Base-by-base conservation (phyloP, 768 basidiomycete species). In the Plicaturopsis crispa region DNA sequence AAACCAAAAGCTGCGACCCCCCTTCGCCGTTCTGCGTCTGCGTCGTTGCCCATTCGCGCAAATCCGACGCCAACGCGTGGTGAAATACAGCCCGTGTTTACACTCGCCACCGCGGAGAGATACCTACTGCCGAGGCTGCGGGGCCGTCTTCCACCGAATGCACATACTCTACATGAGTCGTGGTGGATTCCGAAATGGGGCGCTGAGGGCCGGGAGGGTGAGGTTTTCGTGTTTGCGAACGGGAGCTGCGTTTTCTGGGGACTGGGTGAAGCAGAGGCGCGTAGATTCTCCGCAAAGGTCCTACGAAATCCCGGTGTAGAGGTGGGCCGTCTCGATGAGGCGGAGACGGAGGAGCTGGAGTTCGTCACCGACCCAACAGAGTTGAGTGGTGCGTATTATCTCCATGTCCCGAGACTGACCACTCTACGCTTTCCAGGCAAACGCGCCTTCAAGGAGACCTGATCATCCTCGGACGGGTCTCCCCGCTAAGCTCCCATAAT, bases 231-330 rank as follows among this genome's bases (percentile, higher is more conserved):
- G 10, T 96, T 96, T 55, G 70, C 73, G 14, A 90, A 88, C 47
- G 91, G 91, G 3, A 86, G 78, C 47, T 82, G 90, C 41, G 92
- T 96, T 5, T 89, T 80, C 48, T 96, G 91, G 91, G 90, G 89
- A 4, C 59, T 92, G 38, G 73, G 68, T 11, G 87, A 92, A 56
- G 69, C 69, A 6, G 85, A 85, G 26, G 91, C 84, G 2, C 67
- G 65, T 43, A 62, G 60, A 33, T 92, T 93, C 55, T 72, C 78
- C 17, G 55, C 61, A 18, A 69, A 85, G 36, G 69, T 91, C 21
- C 65, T 89, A 33, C 67, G 61, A 17, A 67, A 69, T 2, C 57
- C 67, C 0, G 70, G 67, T 2, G 72, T 80, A 19, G 78, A 89
- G 54, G 65, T 90, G 6, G 74, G 69, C 3, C 67, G 74, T 3